Evolutionary conservation across 805 yeast genomes (phyloP), one percentile per base, ranked within the genome.

Genomic region (Monosporozyma siamensis): DNA sequence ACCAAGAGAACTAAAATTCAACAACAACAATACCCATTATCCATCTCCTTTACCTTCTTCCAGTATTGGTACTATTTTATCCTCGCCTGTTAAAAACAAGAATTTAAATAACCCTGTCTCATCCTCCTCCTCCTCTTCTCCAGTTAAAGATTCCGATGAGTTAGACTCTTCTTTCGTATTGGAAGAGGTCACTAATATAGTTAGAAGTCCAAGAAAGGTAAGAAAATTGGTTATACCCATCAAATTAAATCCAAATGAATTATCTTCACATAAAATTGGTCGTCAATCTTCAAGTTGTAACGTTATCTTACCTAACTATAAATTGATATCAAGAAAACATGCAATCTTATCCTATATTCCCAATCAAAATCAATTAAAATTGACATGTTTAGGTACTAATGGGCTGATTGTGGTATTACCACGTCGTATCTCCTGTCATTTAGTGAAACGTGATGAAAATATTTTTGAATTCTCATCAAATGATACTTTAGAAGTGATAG

Each of bases 301-400:
- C 39, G 42, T 60, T 14, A 46, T 54, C 11, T 42, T 63, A 34
- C 66, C 67, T 12, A 54, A 55, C 6, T 50, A 46, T 38, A 60
- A 53, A 40, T 48, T 52, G 30, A 54, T 63, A 17, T 59, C 65
- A 12, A 53, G 67, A 43, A 56, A 50, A 23, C 67, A 63, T 40
- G 62, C 61, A 4, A 44, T 46, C 23, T 46, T 61, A 9, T 64
- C 70, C 17, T 79, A 74, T 55, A 57, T 66, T 24, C 53, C 66
- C 1, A 57, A 52, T 2, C 58, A 58, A 10, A 65, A 73, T 34
- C 55, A 68, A 38, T 59, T 86, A 34, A 66, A 63, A 14, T 58
- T 89, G 39, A 72, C 72, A 35, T 90, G 97, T 59, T 57, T 78
- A 40, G 97, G 97, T 4, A 72, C 78, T 65, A 89, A 90, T 59